Evolutionary conservation across 2,329 filamentous ascomycete species (phyloP), one percentile per base, ranked within the genome.

Genomic region (Nothophoma quercina): DNA sequence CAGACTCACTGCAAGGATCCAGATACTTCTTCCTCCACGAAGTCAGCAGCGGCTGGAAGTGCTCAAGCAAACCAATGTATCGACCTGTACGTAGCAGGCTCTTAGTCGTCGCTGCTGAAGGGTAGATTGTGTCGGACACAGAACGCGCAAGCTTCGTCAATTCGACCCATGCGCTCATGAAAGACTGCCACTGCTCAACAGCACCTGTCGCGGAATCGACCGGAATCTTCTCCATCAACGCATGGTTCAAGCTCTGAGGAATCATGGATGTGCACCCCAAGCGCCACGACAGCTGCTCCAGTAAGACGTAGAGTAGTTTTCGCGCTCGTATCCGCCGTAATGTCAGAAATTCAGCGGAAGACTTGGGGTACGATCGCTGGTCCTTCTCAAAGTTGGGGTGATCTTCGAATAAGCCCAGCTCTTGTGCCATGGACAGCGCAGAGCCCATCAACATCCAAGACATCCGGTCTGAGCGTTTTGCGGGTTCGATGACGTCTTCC

Each of bases 361-460:
- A 69, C 9, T 69, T 70, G 8, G 68, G 70, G 29, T 72, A 73
- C 0, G 71, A 72, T 4, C 62, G 58, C 32, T 69, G 67, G 18
- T 72, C 70, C 33, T 71, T 74, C 29, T 74, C 71, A 29, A 71
- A 67, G 28, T 67, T 71, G 8, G 67, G 60, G 26, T 68, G 68
- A 25, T 78, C 73, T 41, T 81, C 75, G 54, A 82, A 78, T n/a
- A 84, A 71, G 2, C 81, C 77, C 19, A 83, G 68, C 56, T 83
- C 81, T 44, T 83, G 80, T 1, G 80, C 78, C 10, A 85, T 70
- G 3, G 80, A 81, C 19, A 82, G 62, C 0, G 80, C 82, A 58
- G 78, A 80, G 2, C 83, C 83, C 32, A 85, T 76, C 16, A 84
- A 61, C 78, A 84, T 85, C 83, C 83, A 85, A 1, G 82, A 84